These are phyloP conservation scores for Hanseniaspora nectarophila DNA, from an alignment of 805 yeast genomes.

Conservation along the genomic window DNA sequence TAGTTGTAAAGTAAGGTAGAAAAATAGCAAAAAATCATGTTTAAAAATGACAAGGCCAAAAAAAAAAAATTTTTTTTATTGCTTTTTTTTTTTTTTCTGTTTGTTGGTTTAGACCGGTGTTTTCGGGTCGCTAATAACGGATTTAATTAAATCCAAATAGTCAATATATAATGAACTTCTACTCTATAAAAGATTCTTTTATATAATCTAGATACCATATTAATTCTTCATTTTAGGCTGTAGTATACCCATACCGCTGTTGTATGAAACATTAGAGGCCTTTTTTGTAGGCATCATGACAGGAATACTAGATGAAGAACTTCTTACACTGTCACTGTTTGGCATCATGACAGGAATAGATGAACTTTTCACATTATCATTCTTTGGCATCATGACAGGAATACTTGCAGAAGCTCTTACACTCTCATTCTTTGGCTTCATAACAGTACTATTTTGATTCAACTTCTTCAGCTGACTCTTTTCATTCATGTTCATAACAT, in stretches of 20 bases:
- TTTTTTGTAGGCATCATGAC: background rate
- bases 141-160: too few species aligned
- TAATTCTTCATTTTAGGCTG: constrained; percentile 14
- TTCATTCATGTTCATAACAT: constrained; percentile 22
- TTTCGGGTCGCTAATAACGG: background rate
- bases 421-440: constrained; percentile 20
- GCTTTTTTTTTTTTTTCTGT: too few species aligned
- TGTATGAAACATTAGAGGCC: background rate
- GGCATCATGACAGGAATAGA: constrained; percentile 27
- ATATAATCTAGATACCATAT: too few species aligned
- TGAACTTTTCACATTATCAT: too few species aligned
- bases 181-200: too few species aligned
- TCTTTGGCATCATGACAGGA: background rate
- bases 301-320: background rate
- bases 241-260: constrained; percentile 1
- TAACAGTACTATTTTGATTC: constrained; percentile 21
- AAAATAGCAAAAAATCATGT: background rate
- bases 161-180: too few species aligned
- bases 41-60: background rate
- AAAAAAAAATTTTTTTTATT: background rate
- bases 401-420: background rate
- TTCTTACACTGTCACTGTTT: constrained; percentile 6
- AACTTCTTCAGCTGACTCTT: constrained; percentile 17
- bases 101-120: background rate
- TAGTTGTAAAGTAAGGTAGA: background rate